Percentiles rank a stretch among this genome's conserved stretches.
These are phyloP conservation scores for Warburgia ugandensis DNA, from an alignment of 164 flowering plant species.

Conservation along the genomic window DNA sequence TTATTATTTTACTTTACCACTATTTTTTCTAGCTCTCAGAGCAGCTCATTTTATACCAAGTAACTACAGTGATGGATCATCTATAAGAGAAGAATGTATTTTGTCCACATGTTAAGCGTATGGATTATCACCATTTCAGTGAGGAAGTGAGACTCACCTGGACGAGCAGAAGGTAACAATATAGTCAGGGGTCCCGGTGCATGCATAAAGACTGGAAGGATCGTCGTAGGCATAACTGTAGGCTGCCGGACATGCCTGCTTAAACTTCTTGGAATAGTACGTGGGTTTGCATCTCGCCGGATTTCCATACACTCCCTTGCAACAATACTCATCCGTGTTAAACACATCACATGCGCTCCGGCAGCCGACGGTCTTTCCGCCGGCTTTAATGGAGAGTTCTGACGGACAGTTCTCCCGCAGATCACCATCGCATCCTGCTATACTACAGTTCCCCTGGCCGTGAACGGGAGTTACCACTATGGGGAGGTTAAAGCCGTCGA, in stretches of 20 bases:
- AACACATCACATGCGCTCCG: slow-evolving; percentile 85
- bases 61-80: no score
- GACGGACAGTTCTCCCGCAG: slow-evolving; percentile 50
- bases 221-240: slow-evolving; percentile 95
- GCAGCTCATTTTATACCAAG: no score
- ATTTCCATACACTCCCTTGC: slow-evolving; percentile 54
- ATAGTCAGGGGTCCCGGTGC: slow-evolving; percentile 68
- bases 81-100: no score
- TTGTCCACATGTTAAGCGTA: no score
- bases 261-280: slow-evolving; percentile 66
- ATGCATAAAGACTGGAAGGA: slow-evolving; percentile 71
- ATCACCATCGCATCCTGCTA: slow-evolving; percentile 65
- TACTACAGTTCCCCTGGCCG: slow-evolving; percentile 65
- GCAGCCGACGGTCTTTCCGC: slow-evolving; percentile 48
- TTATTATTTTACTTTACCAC: no score
- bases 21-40: no score
- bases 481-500: slow-evolving; percentile 80
- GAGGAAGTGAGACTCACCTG: slow-evolving; percentile 33
- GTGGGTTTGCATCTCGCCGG: slow-evolving; percentile 57
- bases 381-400: slow-evolving; percentile 46
- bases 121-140: no score
- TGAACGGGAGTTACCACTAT: slow-evolving; percentile 46
- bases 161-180: slow-evolving; percentile 60
- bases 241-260: slow-evolving; percentile 71
- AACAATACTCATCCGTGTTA: slow-evolving; percentile 70